These are phyloP conservation scores for Spatholobus suberectus DNA, from an alignment of 306 rosid species.

Conservation along the genomic window DNA sequence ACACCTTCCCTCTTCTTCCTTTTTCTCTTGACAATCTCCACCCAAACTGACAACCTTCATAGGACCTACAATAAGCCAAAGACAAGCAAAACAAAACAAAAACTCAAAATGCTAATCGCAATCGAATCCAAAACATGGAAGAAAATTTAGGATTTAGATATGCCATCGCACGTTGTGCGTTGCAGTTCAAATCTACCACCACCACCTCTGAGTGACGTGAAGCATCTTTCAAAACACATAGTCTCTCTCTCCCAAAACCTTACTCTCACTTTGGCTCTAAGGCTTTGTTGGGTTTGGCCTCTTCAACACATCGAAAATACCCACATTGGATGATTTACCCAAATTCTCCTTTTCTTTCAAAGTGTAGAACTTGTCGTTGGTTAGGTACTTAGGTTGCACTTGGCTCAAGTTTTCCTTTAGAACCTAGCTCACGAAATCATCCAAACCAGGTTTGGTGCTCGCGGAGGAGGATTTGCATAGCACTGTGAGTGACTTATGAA, in stretches of 20 bases:
- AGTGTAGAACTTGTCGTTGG: constrained; percentile 72
- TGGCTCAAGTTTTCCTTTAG: constrained; percentile 94
- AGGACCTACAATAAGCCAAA: no score
- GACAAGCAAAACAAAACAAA: no score
- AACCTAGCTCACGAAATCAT: constrained; percentile 77
- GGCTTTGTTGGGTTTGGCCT: constrained; percentile 52
- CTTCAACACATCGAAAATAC: constrained; percentile 54
- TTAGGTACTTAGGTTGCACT: constrained; percentile 77
- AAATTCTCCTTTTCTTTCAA: constrained; percentile 69
- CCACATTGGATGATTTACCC: constrained; percentile 48
- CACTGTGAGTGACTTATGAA: constrained; percentile 52
- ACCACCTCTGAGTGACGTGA: no score
- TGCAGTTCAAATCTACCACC: no score
- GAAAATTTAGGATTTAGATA: no score
- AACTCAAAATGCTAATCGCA: no score
- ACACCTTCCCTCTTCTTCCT: no score
- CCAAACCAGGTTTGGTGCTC: constrained; percentile 43
- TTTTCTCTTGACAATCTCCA: no score
- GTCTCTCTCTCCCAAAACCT: constrained; percentile 50
- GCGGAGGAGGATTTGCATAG: constrained; percentile 53
- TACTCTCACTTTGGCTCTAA: constrained; percentile 46
- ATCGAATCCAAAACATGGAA: no score
- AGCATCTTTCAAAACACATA: constrained; percentile 83
- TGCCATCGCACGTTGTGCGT: no score
- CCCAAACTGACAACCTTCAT: no score